Base-by-base conservation (phyloP, 495 filamentous ascomycete genomes). In the Aspergillus ostianus region DNA sequence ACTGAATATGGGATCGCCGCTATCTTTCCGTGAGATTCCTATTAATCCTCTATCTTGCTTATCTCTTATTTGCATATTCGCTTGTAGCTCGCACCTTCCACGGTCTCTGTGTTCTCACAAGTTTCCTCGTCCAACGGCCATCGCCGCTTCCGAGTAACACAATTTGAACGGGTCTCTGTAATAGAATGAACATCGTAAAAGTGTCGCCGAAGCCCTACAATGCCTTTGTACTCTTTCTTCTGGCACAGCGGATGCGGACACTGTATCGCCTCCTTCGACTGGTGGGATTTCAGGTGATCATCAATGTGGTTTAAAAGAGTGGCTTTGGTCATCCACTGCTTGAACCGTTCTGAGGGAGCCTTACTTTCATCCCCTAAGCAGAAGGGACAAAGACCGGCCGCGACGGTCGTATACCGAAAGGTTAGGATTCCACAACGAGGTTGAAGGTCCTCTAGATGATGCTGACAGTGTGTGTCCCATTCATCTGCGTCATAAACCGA, bases 301-400 rank as follows among this genome's bases (percentile, higher is more conserved):
- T 52, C 51, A 32, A 66, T 66, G 20, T 63, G 51, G 30, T 66
- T 66, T 17, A 61, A n/a, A 30, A 66, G 58, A 12, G 55, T 66
- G 26, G 47, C 23, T 47, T 61, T 66, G 3, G 17, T 36, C 2
- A 63, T 15, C 54, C 46, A 66, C 50, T 66, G 46, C 19, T 60
- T 13, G 50, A 63, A 67, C 32, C 61, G 46, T 30, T 67, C 48
- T 6, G 59, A 45, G n/a, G 52, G 47, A 6, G 18, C 50, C 32
- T 64, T 61, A 0, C n/a, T 50, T 27, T 54, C 29, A 19, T 65
- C 59, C 15, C 59, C 50, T 32, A 67, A 47, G 19, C 54, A 67
- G 19, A 64, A 63, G 27, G 51, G 62, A 44, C 51, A 67, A 21
- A 63, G 56, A 0, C 59, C 53, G 20, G 55, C 51, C 4, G 55